phyloP scores from a whole-genome alignment of 768 basidiomycete species.

The Pleurotus sapidus region DNA sequence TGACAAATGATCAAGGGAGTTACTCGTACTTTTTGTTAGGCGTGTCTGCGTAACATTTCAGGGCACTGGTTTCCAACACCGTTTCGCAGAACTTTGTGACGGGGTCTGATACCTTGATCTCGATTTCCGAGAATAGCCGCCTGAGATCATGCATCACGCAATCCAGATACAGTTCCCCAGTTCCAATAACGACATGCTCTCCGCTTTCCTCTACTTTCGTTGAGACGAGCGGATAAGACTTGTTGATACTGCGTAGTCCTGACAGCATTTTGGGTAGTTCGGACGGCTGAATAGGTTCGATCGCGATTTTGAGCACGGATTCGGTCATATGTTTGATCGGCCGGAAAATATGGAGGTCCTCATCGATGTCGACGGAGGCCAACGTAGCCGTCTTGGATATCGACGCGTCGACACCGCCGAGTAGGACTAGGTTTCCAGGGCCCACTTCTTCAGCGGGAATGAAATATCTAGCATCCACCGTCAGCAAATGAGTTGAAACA shows the following conservation, averaged over 20 bases:
- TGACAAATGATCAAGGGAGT: neutral
- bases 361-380: constrained; percentile 65
- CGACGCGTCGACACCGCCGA: constrained; percentile 91
- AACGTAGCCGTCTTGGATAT: constrained; percentile 95
- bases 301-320: constrained; percentile 95
- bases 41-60: constrained; percentile 99
- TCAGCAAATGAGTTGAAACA: neutral
- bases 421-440: constrained; percentile 89
- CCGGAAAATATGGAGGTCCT: constrained; percentile 92
- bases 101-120: constrained; percentile 99
- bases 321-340: constrained; percentile 97
- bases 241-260: constrained; percentile 94
- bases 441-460: constrained; percentile 86
- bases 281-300: constrained; percentile 96
- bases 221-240: constrained; percentile 89
- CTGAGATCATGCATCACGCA: constrained; percentile 96
- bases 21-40: constrained; percentile 94
- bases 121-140: constrained; percentile 92
- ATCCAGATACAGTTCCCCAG: constrained; percentile 95
- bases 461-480: constrained; percentile 63
- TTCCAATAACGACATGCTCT: constrained; percentile 95
- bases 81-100: constrained; percentile 99
- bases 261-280: constrained; percentile 99
- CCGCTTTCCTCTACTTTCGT: constrained; percentile 99
- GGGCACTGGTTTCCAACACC: constrained; percentile 92